A percentile compares a stretch with the other conserved stretches of the same genome.
phyloP scores from a whole-genome alignment of 1,284 basidiomycete species.

The Ustilago crameri region DNA sequence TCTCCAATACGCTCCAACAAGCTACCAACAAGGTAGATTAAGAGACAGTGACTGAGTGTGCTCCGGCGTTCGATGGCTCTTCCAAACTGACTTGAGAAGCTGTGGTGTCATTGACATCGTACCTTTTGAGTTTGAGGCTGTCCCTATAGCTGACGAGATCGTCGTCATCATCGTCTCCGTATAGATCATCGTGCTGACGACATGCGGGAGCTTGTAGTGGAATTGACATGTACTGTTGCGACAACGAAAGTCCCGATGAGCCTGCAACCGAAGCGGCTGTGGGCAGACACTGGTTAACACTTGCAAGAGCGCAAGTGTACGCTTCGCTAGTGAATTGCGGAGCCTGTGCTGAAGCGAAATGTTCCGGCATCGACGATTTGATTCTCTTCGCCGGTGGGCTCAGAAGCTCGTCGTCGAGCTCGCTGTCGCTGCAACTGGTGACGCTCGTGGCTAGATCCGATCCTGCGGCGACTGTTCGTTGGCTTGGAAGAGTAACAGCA shows the following conservation, averaged over 20 bases:
- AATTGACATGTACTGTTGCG: slow-evolving; percentile 4
- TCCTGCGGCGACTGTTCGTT: background rate
- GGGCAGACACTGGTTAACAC: background rate
- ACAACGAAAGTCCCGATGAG: background rate
- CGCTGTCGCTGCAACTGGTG: slow-evolving; percentile 14
- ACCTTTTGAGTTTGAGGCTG: too few species aligned
- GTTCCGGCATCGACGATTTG: too few species aligned
- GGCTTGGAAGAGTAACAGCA: background rate
- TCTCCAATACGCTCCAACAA: too few species aligned
- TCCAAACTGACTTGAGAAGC: too few species aligned
- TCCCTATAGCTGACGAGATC: slow-evolving; percentile 19
- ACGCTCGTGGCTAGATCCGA: slow-evolving; percentile 8
- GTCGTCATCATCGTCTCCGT: slow-evolving; percentile 32
- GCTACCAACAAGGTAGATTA: background rate
- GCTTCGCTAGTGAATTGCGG: background rate
- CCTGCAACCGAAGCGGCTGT: background rate
- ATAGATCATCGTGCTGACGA: slow-evolving; percentile 19
- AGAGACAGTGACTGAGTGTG: background rate
- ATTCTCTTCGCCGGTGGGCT: slow-evolving; percentile 5
- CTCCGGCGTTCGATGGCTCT: background rate
- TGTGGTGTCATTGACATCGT: too few species aligned
- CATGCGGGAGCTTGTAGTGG: slow-evolving; percentile 10
- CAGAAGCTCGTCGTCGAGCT: background rate
- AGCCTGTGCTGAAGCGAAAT: background rate
- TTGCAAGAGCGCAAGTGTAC: background rate